Base-by-base conservation (phyloP, 2,329 filamentous ascomycete species). In the Penicillium sp. region DNA sequence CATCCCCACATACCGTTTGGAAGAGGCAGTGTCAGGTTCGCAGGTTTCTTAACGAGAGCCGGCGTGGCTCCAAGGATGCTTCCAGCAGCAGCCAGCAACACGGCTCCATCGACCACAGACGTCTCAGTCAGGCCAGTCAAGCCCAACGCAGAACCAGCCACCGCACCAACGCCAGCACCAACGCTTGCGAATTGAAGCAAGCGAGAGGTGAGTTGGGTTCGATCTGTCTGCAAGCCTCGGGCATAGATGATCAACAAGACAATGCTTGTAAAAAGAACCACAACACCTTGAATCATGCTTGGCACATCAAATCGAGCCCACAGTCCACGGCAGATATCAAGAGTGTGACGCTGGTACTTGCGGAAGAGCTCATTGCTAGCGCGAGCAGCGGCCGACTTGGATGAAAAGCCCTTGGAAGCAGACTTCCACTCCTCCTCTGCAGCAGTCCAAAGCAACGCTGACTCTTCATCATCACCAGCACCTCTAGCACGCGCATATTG, bases 241-340 rank as follows among this genome's bases (percentile, higher is more conserved):
- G 90, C 86, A 72, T 95, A 97, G 46, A 93, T 76, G 0, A 89
- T 77, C 49, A 97, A 78, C 5, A 88, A 74, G 2, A 86, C 62
- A 22, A 97, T 81, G 3, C 89, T 86, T 25, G 84, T 75, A 3
- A 84, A 80, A 59, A 95, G 83, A 50, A 96, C 83, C 0, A 74
- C 70, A 36, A 97, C 85, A 44, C 94, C 94, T 60, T 88, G 80
- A 14, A 88, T 68, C 91, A 99, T 99, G 70, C 88, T 89, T 2
- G 85, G 81, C 19, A 96, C 80, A 71, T 99, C 91, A 64, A 99
- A 99, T 35, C 89, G 85, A 22, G 94, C 91, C 94, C 94, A 99
- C 16, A 97, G 78, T 37, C 82, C 83, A 69, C 91, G 89, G 77
- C 90, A 97, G 12, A 93, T 82, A 28, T 80, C 80, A 42, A 99